Percentiles rank a stretch among this genome's conserved stretches.
phyloP scores from a whole-genome alignment of 306 rosid species.

The Cicer bijugum region DNA sequence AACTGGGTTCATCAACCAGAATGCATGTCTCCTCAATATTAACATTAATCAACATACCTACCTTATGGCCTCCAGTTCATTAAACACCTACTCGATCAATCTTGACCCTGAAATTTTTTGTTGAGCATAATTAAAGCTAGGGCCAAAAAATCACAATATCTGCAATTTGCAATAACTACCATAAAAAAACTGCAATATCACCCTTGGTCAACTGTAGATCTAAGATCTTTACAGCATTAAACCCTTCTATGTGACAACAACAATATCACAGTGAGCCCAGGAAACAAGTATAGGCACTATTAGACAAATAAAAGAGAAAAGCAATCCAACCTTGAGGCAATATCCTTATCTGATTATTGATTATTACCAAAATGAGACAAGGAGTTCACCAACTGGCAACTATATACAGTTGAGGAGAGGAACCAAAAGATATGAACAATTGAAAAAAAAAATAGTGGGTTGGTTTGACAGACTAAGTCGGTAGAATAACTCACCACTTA shows the following conservation, averaged over 20 bases:
- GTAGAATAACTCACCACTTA: constrained; percentile 76
- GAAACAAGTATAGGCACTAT: constrained; percentile 16
- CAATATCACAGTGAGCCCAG: constrained; percentile 12
- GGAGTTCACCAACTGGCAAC: constrained; percentile 34
- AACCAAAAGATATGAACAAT: constrained; percentile 42
- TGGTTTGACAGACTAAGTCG: constrained; percentile 46
- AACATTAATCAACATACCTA: constrained; percentile 56
- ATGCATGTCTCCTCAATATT: constrained; percentile 40
- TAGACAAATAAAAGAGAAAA: constrained; percentile 26
- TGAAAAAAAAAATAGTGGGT: constrained; percentile 22
- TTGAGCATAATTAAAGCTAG: constrained; percentile 65
- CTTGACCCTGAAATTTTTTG: constrained; percentile 74
- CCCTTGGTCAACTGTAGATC: constrained; percentile 45
- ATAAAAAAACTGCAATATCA: constrained; percentile 39
- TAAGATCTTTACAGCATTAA: constrained; percentile 33
- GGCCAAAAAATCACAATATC: constrained; percentile 48
- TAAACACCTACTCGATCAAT: constrained; percentile 60
- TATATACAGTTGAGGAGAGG: constrained; percentile 33
- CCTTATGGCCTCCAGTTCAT: constrained; percentile 56
- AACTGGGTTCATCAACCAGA: constrained; percentile 30
- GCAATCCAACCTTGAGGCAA: constrained; percentile 28
- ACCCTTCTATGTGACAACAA: constrained; percentile 30
- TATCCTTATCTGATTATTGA: constrained; percentile 38
- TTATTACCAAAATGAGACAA: constrained; percentile 37
- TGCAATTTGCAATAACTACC: constrained; percentile 45